phyloP scores from a whole-genome alignment of 176 grass and related monocot species.

The Cymbopogon citratus region DNA sequence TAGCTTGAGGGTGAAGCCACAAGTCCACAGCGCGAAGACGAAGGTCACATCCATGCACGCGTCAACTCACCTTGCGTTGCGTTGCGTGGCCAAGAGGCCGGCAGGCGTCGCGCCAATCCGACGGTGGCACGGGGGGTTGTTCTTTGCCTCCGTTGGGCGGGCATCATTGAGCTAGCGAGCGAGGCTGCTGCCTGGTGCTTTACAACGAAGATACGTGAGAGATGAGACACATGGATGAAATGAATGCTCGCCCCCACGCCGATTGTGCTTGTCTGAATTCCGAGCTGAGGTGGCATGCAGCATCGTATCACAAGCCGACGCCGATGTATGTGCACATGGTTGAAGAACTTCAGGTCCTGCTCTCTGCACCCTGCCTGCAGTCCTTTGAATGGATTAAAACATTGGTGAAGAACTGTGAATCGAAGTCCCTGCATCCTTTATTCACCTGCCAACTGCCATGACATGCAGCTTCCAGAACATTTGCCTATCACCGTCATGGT shows the following conservation, averaged over 20 bases:
- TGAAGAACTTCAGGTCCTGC: no score
- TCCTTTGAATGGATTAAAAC: no score
- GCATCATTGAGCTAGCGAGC: conserved; percentile 12
- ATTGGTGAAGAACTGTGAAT: no score
- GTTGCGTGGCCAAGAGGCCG: neutral
- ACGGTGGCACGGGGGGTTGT: neutral
- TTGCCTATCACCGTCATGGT: neutral
- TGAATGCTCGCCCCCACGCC: neutral
- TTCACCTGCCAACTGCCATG: neutral
- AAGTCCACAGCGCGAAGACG: neutral
- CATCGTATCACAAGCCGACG: no score
- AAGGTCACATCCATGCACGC: neutral
- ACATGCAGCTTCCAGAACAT: neutral
- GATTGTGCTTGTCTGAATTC: no score
- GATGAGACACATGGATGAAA: neutral
- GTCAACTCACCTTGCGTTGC: neutral
- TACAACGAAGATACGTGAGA: conserved; percentile 11
- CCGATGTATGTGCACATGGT: no score
- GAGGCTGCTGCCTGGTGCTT: conserved; percentile 1
- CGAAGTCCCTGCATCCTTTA: neutral
- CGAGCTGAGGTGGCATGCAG: no score
- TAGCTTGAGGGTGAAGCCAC: neutral
- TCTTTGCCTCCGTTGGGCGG: neutral
- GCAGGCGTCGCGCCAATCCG: neutral
- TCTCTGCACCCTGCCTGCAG: no score